A percentile compares a stretch with the other conserved stretches of the same genome.
These are phyloP conservation scores for Aschersonia sp. DNA, from an alignment of 2,329 filamentous ascomycete genomes.

Conservation along the genomic window DNA sequence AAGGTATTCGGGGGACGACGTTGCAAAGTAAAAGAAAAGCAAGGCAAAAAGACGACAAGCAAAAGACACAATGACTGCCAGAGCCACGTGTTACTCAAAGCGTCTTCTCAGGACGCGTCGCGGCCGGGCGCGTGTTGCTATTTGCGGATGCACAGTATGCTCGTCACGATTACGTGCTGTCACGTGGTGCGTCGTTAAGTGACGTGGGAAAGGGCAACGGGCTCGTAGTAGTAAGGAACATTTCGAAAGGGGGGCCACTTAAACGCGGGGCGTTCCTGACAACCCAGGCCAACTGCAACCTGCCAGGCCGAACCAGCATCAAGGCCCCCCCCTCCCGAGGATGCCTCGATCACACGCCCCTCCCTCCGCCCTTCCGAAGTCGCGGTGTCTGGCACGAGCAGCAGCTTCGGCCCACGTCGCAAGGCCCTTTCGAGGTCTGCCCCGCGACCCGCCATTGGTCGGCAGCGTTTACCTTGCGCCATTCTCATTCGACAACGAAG, in stretches of 20 bases:
- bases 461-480: conserved; percentile 4
- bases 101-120: not conserved
- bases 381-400: conserved; percentile 10
- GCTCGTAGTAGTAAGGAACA: not conserved
- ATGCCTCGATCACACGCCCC: not conserved
- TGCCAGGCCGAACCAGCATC: not conserved
- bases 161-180: conserved; percentile 9
- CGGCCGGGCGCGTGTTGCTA: not conserved
- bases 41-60: not conserved
- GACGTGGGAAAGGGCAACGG: not conserved
- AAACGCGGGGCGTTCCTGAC: conserved; percentile 23
- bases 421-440: conserved; percentile 9
- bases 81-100: not conserved
- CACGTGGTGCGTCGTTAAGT: conserved; percentile 8
- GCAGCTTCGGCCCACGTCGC: conserved; percentile 11
- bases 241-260: conserved; percentile 9
- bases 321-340: not conserved
- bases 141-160: not conserved
- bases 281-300: conserved; percentile 4
- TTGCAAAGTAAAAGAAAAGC: not conserved
- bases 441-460: conserved; percentile 14
- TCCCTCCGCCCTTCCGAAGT: conserved; percentile 3
- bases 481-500: conserved; percentile 4
- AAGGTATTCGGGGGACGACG: no score
- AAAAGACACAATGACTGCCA: not conserved